Conservation (phyloP, 1,284 basidiomycete genomes). For the Leccinum griseonigrum region DNA sequence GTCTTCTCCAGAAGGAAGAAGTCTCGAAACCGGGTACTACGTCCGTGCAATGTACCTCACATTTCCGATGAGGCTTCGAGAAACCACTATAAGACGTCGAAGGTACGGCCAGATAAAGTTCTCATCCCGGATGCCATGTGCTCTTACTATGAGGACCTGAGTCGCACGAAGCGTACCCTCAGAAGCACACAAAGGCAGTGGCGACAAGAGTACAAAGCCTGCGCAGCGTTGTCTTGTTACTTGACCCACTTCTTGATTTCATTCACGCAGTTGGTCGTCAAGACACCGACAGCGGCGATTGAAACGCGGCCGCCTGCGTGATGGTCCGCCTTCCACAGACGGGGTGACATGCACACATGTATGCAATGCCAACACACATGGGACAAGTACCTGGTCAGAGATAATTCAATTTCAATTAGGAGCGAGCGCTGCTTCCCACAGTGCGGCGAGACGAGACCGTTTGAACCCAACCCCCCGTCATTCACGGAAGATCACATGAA, state of each 20-base stretch:
- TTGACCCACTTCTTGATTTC: slow-evolving; percentile 9
- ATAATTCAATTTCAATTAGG: not conserved
- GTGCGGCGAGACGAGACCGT: not conserved
- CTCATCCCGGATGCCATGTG: not conserved
- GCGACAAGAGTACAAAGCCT: not conserved
- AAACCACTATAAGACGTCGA: not conserved
- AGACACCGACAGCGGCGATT: slow-evolving; percentile 3
- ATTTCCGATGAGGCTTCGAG: not conserved
- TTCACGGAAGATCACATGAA: not conserved
- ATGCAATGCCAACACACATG: not conserved
- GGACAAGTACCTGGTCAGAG: not conserved
- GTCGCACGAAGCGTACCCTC: not conserved
- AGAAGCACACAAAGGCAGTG: not conserved
- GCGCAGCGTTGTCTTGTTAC: not conserved
- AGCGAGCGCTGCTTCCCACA: not conserved
- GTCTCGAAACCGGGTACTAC: no score
- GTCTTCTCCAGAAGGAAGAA: slow-evolving; percentile 1
- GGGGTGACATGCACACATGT: not conserved
- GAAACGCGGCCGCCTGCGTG: not conserved
- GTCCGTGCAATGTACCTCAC: not conserved
- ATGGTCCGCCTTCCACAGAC: not conserved
- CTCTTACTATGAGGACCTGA: not conserved
- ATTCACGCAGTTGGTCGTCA: slow-evolving; percentile 6
- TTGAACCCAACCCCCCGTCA: not conserved
- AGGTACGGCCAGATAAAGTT: not conserved